Evolutionary conservation across 1,139 yeast genomes (phyloP), one percentile per base, ranked within the genome.

Genomic region (Magnusiomyces fungicola): DNA sequence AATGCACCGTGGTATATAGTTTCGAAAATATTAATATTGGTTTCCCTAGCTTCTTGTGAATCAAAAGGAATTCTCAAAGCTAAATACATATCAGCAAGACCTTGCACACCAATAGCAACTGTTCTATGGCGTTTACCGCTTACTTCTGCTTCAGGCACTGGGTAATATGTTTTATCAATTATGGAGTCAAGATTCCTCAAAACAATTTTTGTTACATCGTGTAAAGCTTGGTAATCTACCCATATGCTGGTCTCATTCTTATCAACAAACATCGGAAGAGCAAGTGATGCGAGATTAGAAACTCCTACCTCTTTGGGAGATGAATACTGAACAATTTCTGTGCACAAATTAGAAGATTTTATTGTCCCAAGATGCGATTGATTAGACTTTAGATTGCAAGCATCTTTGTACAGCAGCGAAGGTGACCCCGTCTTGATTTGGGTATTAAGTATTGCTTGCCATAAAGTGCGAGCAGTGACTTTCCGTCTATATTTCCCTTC

Each of bases 341-440:
- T 81, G 69, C 95, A 85, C 67, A 85, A 74, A 63, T 85, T 85
- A 16, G 92, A 83, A 16, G 89, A 81, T 65, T 84, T 83, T 63
- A 85, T 85, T 32, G 80, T 72, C 58, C 95, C 95, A 64, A 84
- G 72, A 62, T 84, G 83, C 73, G 81, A 75, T 69, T 85, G 94
- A 67, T 85, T 85, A 52, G 85, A 73, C 64, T 84, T 84, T 49
- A 66, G 57, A 67, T 85, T 85, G 71, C 92, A 83, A 40, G 90
- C 80, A 69, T 85, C 95, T 65, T 85, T 85, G 71, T 83, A 85
- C 47, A 85, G 70, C 80, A 85, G 81, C 68, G 80, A 84, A 42
- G 95, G 95, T 52, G 83, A 81, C 61, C 95, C 94, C 12, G 94
- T 84, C 69, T 85, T 94, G 44, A 85, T 81, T 68, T 85, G 94